Evolutionary conservation across 164 flowering plant genomes (phyloP).

Genomic region (Buxus sempervirens): DNA sequence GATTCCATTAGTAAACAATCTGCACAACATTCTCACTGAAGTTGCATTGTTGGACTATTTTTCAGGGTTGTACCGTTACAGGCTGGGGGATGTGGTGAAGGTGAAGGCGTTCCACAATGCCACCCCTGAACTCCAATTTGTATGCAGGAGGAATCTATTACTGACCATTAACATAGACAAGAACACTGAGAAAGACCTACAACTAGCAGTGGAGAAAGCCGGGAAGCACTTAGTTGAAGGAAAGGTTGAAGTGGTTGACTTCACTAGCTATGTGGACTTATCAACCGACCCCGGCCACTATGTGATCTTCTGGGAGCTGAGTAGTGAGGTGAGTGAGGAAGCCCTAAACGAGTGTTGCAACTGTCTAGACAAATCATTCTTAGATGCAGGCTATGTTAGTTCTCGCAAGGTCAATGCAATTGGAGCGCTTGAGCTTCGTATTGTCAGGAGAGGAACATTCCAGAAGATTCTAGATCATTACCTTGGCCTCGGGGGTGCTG

Average conservation of each 20-base stretch:
- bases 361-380: conserved; percentile 64
- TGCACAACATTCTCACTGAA: too few species aligned
- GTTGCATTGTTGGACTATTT: too few species aligned
- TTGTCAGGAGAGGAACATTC: conserved; percentile 69
- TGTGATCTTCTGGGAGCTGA: conserved; percentile 82
- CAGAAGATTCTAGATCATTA: conserved; percentile 65
- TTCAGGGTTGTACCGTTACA: conserved; percentile 91
- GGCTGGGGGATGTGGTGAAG: conserved; percentile 84
- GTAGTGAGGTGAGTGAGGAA: conserved; percentile 49
- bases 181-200: conserved; percentile 90
- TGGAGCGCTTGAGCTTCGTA: conserved; percentile 74
- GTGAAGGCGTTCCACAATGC: conserved; percentile 78
- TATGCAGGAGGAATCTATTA: conserved; percentile 76
- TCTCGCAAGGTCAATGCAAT: conserved; percentile 64
- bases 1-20: too few species aligned
- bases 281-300: conserved; percentile 77
- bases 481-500: conserved; percentile 54
- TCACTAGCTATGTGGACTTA: conserved; percentile 63
- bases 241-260: conserved; percentile 68
- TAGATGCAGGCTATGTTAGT: conserved; percentile 73
- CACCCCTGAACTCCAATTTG: conserved; percentile 75
- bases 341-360: conserved; percentile 64
- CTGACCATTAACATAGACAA: conserved; percentile 91
- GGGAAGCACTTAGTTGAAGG: conserved; percentile 43
- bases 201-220: conserved; percentile 70